Evolutionary conservation across 2,329 filamentous ascomycete species (phyloP), one percentile per base, ranked within the genome.

Genomic region (Fusarium ramigenum): DNA sequence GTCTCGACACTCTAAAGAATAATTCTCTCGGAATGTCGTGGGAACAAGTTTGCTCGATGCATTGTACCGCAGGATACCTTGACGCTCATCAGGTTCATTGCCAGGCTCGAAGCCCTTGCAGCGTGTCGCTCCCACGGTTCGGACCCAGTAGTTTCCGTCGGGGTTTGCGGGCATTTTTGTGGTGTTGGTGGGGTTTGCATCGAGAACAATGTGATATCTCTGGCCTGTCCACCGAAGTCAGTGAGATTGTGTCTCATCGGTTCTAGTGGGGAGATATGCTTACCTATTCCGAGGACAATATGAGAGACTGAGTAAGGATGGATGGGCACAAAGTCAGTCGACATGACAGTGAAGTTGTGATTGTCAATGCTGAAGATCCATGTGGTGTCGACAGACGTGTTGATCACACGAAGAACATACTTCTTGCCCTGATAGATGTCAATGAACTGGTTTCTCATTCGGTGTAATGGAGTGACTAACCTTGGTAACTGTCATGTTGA

Each of bases 401-500:
- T 52, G 34, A 60, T 60, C 21, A 60, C 57, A 12, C 44, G 44
- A 15, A 60, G 57, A 10, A 60, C 34, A 23, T 53, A 60, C 9
- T 53, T 60, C 9, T 23, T 60, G 9, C 57, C 57, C 57, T 14
- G 15, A 1, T 2, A 4, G 7, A 15, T 15, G 30, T 50, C 30
- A 50, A n/a, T 32, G 5, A n/a, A n/a, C 5, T 16, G 19, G 28
- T 2, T 16, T 16, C 18, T 1, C 2, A 12, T 9, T 2, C 15
- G 2, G 6, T 44, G 8, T 11, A 2, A 1, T 12, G 5, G 3
- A 7, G 1, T 7, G n/a, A 10, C 46, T 7, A 2, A 36, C 63
- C 28, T 66, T 59, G n/a, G 23, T 21, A 0, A 66, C 63, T 1
- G 63, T 66, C 63, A 66, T 66, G 21, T 66, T 66, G 19, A 66